Evolutionary conservation across 23 red algal species (phyloP), one percentile per base, ranked within the genome.

Genomic region (Gracilariopsis chorda): DNA sequence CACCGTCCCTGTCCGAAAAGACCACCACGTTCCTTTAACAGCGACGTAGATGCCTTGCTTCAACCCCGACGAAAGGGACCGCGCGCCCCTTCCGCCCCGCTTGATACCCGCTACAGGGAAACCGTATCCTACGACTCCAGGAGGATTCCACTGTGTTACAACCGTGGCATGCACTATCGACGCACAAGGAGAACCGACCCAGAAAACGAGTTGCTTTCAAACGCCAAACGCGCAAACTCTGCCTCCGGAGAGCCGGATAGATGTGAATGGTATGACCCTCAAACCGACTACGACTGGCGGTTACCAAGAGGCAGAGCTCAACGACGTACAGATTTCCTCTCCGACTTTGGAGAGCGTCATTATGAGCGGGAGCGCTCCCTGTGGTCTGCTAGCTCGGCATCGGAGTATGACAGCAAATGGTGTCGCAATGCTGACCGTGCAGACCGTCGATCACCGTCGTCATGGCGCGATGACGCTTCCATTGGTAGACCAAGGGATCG

Each of bases 241-340:
- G 67, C 67, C 9, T 73, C 39, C 67, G 67, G 20, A 19, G 47
- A 80, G 35, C 76, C 76, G 7, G 52, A 45, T 21, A 80, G 55
- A 24, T 59, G 21, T 57, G 48, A 80, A 34, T 80, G 48, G 52
- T 57, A 57, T 23, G 47, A 80, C 48, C 27, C 76, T 47, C 76
- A 45, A 14, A 80, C 76, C 17, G 76, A 80, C 76, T 59, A 80
- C 76, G 48, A 80, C 7, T 80, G 76, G 76, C 10, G 76, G 0
- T 20, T 80, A 19, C 76, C 76, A 20, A 34, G 48, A 19, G 28
- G 34, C 9, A 53, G 48, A 42, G 48, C 76, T 0, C 76, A 53
- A 7, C 48, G 76, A 17, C 24, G 52, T 8, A 41, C 19, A 7
- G 48, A 59, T 48, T 57, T 80, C 55, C 76, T 80, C 9, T 80